Evolutionary conservation across 768 basidiomycete genomes (phyloP), one percentile per base, ranked within the genome.

Genomic region (Trametes villosa): DNA sequence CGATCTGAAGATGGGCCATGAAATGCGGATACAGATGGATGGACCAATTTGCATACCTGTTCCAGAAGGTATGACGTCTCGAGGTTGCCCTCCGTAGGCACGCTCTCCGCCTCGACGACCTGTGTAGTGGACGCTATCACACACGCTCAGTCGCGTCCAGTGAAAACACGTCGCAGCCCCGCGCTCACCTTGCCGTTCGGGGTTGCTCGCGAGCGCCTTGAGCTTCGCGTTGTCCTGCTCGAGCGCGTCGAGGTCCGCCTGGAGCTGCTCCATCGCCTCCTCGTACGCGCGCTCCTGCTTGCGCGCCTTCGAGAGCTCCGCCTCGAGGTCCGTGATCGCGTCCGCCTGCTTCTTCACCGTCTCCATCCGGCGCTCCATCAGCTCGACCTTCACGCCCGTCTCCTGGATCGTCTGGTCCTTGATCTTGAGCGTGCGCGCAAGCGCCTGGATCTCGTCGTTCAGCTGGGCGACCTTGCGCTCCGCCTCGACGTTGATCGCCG

Each of bases 291-390:
- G 82, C 73, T 96, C 94, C 70, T 96, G 92, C 74, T 94, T 92
- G 74, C 86, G 85, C 4, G 87, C 85, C 71, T 94, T 94, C 29
- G 81, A 75, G 2, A 98, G 78, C 67, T 96, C 89, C 31, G 71
- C 75, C 76, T 98, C 95, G 20, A 98, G 84, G 61, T 93, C 90
- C 15, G 79, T 73, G 52, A 98, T 90, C 8, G 83, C 77, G 57
- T 98, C 96, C 4, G 89, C 87, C 75, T 96, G 93, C 72, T 90
- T 93, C 82, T 94, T 96, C 62, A 87, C 88, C 2, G 87, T 83
- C 71, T 98, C 96, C 81, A 95, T 87, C 31, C 94, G 85, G 46
- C 95, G 86, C 71, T 97, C 95, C 86, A 98, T 91, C 15, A 96
- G 81, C 72, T 98, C 94, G 57, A 98, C 94, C 80, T 96, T 98